Evolutionary conservation across 1,284 basidiomycete genomes (phyloP).

Genomic region (Ceratobasidium sp.): DNA sequence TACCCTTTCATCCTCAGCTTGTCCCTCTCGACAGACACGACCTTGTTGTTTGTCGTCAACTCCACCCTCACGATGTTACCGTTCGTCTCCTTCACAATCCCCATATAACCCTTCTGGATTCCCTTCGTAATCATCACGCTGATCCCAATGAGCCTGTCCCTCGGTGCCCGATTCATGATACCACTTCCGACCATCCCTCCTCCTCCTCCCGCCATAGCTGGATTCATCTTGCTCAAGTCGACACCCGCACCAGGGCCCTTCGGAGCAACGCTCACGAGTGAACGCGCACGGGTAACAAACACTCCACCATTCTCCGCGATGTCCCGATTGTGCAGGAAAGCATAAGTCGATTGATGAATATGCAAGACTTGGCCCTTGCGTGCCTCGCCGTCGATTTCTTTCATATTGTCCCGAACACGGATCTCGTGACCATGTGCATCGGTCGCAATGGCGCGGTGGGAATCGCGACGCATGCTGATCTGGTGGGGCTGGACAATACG

Average conservation of each 20-base stretch:
- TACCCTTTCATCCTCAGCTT: constrained; percentile 84
- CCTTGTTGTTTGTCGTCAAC: constrained; percentile 90
- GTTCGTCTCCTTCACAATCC: constrained; percentile 96
- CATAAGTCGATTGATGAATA: constrained; percentile 94
- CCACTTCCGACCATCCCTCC: constrained; percentile 86
- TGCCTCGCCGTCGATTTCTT: constrained; percentile 92
- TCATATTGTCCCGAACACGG: constrained; percentile 90
- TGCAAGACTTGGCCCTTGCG: constrained; percentile 96
- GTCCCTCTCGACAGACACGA: constrained; percentile 87
- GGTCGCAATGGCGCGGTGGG: constrained; percentile 86
- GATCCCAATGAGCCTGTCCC: constrained; percentile 87
- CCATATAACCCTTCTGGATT: constrained; percentile 91
- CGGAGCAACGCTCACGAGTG: constrained; percentile 86
- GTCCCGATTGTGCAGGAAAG: constrained; percentile 95
- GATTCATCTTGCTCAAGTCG: constrained; percentile 98
- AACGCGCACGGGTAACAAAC: constrained; percentile 88
- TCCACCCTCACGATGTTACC: constrained; percentile 92
- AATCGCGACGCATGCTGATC: constrained; percentile 91
- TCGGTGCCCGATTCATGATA: constrained; percentile 76
- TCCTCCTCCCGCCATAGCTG: constrained; percentile 76
- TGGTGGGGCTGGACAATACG: constrained; percentile 94
- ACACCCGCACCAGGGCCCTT: constrained; percentile 74
- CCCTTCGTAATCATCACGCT: constrained; percentile 89
- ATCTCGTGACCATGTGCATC: constrained; percentile 90
- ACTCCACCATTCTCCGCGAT: constrained; percentile 92